Percentiles rank a stretch among this genome's conserved stretches.
These are phyloP conservation scores for Aquilaria yunnanensis DNA, from an alignment of 345 rosid genomes.

Conservation along the genomic window DNA sequence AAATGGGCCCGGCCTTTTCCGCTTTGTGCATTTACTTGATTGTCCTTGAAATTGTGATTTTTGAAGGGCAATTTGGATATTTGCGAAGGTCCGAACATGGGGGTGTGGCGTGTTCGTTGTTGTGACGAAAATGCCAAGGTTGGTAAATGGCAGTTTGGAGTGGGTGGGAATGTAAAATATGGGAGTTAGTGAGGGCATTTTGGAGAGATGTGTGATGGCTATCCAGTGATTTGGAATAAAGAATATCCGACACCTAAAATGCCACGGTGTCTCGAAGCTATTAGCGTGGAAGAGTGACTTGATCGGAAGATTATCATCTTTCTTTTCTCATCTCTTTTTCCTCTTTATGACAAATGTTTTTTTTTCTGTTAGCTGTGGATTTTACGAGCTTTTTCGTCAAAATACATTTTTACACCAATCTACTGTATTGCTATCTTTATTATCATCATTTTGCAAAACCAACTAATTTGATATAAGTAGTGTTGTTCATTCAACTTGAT, in stretches of 20 bases:
- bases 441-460: too few relatives aligned
- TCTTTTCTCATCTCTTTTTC: constrained; percentile 18
- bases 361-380: too few relatives aligned
- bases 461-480: too few relatives aligned
- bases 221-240: constrained; percentile 1
- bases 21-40: constrained; percentile 4
- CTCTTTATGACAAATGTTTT: too few relatives aligned
- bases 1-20: constrained; percentile 22
- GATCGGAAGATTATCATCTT: constrained; percentile 26
- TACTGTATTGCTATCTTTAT: too few relatives aligned
- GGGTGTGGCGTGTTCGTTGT: background rate
- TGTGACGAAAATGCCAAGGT: constrained; percentile 21
- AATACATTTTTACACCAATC: too few relatives aligned
- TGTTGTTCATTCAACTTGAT: too few relatives aligned
- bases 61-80: constrained; percentile 21
- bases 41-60: constrained; percentile 23
- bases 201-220: background rate
- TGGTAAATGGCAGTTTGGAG: constrained; percentile 9
- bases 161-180: background rate
- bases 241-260: constrained; percentile 11
- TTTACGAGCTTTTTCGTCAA: too few relatives aligned
- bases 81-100: constrained; percentile 11
- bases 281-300: constrained; percentile 3
- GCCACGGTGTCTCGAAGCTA: constrained; percentile 26
- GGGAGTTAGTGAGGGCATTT: constrained; percentile 1